phyloP scores from a whole-genome alignment of 1,284 basidiomycete genomes.

The Ustilago hordei region DNA sequence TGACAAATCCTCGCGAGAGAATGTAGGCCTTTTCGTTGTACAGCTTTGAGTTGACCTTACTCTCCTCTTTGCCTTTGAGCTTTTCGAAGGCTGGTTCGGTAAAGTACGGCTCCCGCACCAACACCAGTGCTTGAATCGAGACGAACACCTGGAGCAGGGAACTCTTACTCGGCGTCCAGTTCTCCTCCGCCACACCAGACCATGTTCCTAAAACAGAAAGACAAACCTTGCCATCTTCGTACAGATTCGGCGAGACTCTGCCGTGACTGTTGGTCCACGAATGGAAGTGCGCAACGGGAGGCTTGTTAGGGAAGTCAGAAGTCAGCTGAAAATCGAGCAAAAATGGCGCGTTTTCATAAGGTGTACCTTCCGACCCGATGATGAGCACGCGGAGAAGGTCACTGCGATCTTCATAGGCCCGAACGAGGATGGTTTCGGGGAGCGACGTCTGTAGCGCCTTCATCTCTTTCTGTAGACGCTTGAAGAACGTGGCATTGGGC shows the following conservation, averaged over 20 bases:
- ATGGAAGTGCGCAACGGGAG: constrained; percentile 88
- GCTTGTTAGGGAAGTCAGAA: constrained; percentile 80
- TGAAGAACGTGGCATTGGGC: constrained; percentile 77
- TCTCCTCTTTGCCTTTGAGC: constrained; percentile 79
- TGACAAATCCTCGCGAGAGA: constrained; percentile 86
- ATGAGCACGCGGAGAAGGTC: constrained; percentile 89
- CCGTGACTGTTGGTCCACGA: constrained; percentile 96
- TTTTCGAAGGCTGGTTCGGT: constrained; percentile 54
- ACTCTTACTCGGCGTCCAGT: constrained; percentile 76
- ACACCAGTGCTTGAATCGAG: constrained; percentile 90
- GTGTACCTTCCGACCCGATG: constrained; percentile 91
- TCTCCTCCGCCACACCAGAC: constrained; percentile 74
- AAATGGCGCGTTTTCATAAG: constrained; percentile 86
- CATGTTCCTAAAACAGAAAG: constrained; percentile 91
- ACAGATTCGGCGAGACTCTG: constrained; percentile 79
- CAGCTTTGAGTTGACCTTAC: constrained; percentile 78
- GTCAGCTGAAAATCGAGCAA: constrained; percentile 92
- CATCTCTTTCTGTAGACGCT: constrained; percentile 84
- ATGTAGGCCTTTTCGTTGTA: constrained; percentile 94
- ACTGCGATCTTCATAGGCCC: constrained; percentile 78
- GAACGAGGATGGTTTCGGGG: constrained; percentile 70
- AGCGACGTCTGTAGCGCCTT: constrained; percentile 81
- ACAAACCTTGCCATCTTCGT: constrained; percentile 95
- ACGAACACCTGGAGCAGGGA: constrained; percentile 91
- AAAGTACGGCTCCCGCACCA: constrained; percentile 85